Conservation (phyloP, 164 flowering plant genomes). For the Echeveria elegans region DNA sequence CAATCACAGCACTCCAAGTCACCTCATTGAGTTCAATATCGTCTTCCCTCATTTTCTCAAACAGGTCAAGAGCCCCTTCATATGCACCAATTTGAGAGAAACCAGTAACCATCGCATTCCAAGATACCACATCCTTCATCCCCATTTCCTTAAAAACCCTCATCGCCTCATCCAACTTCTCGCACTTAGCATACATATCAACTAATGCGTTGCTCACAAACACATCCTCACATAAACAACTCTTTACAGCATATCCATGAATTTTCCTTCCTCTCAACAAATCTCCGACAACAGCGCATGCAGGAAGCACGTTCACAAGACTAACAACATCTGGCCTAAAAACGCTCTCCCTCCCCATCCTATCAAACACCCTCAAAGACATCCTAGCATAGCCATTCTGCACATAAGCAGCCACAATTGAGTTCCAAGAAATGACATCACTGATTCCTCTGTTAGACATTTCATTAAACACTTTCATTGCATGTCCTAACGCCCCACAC, state of each 20-base stretch:
- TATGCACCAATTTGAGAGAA: slow-evolving; percentile 59
- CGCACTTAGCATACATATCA: slow-evolving; percentile 12
- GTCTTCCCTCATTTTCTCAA: slow-evolving; percentile 43
- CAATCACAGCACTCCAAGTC: slow-evolving; percentile 77
- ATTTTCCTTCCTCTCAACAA: slow-evolving; percentile 29
- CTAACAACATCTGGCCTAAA: slow-evolving; percentile 45
- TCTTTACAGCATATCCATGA: slow-evolving; percentile 41
- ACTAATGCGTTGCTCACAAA: slow-evolving; percentile 11
- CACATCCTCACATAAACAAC: slow-evolving; percentile 17
- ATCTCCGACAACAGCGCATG: slow-evolving; percentile 32
- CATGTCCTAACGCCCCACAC: slow-evolving; percentile 35
- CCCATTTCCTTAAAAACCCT: slow-evolving; percentile 21
- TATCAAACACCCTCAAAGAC: slow-evolving; percentile 36
- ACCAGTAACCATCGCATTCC: slow-evolving; percentile 84
- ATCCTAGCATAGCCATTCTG: slow-evolving; percentile 28
- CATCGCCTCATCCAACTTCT: slow-evolving; percentile 11
- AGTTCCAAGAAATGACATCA: slow-evolving; percentile 70
- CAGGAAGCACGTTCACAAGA: slow-evolving; percentile 58
- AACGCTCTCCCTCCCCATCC: slow-evolving; percentile 16
- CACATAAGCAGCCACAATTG: slow-evolving; percentile 45
- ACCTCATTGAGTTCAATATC: slow-evolving; percentile 54
- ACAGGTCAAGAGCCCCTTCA: slow-evolving; percentile 41
- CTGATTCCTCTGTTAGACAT: slow-evolving; percentile 29
- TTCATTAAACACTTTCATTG: slow-evolving; percentile 50
- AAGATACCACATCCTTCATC: slow-evolving; percentile 64